A percentile compares a stretch with the other conserved stretches of the same genome.
Evolutionary conservation across 2,329 filamentous ascomycete genomes (phyloP).

Genomic region (Monilinia aucupariae): DNA sequence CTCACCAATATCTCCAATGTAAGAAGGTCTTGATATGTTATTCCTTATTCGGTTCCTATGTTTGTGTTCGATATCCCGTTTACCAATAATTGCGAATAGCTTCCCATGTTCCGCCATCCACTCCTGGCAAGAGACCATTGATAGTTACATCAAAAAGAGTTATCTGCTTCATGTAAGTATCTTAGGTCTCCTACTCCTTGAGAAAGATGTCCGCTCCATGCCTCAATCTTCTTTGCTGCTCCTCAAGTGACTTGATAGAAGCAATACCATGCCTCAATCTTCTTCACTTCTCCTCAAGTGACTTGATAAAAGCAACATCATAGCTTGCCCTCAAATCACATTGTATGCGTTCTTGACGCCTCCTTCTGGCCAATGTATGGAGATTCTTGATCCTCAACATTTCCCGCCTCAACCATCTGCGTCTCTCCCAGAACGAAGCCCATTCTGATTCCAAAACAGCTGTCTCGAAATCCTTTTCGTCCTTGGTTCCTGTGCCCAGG

Average conservation of each 20-base stretch:
- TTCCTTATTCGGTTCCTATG: background rate
- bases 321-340: background rate
- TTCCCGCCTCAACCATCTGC: slow-evolving; percentile 8
- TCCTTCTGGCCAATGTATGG: background rate
- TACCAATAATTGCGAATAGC: background rate
- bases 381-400: slow-evolving; percentile 1
- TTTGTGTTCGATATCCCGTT: background rate
- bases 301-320: slow-evolving; percentile 6
- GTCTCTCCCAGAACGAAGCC: slow-evolving; percentile 1
- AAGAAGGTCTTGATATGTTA: background rate
- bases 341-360: background rate
- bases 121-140: background rate
- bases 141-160: slow-evolving; percentile 2
- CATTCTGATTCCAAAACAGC: background rate
- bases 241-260: background rate
- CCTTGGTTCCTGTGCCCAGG: background rate
- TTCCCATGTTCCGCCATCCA: background rate
- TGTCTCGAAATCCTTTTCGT: background rate
- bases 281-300: background rate
- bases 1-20: background rate
- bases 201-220: background rate
- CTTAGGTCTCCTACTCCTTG: background rate
- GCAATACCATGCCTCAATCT: background rate
- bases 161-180: slow-evolving; percentile 1
- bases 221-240: background rate